Evolutionary conservation across 805 yeast species (phyloP), one percentile per base, ranked within the genome.

Genomic region (Suhomyces sp.): DNA sequence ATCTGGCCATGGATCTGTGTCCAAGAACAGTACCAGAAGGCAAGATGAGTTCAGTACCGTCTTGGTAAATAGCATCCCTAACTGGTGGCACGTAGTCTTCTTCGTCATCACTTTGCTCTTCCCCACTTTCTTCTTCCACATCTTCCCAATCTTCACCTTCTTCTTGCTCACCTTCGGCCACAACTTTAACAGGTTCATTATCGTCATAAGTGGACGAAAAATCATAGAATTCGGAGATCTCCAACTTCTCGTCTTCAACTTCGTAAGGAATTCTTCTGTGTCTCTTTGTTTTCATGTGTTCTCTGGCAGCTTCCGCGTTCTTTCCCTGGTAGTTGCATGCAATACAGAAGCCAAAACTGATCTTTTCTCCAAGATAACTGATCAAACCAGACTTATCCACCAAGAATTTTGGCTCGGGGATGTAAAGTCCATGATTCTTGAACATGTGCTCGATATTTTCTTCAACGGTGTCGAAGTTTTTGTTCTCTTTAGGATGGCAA

Each of bases 211-310:
- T 76, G 0, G 89, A 78, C 3, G 85, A 75, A 70, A 89, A 92
- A 65, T 93, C 97, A 65, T 94, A 94, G 63, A 86, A 94, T 40
- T 83, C 86, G 0, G 91, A 80, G 43, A 93, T 77, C 62, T 85
- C 87, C 46, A 84, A 78, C 62, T 84, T 84, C 62, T 94, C 96
- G 52, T 85, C 86, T 49, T 83, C 86, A 0, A 83, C 69, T 61
- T 94, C 98, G 68, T 87, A 94, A 0, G 98, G 97, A 54, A 94
- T 79, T 63, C 83, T 81, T 73, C 93, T 87, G 68, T 94, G 99
- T 52, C 90, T 83, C 68, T 94, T 94, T 7, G 87, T 79, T 4
- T 77, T 60, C 87, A 90, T 86, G 68, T 94, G 99, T 43, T 89
- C 94, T 59, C 97, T 84, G 9, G 89, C 91, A 54, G 96, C 87